phyloP scores from a whole-genome alignment of 2,329 filamentous ascomycete genomes.

The Gremmenia infestans region DNA sequence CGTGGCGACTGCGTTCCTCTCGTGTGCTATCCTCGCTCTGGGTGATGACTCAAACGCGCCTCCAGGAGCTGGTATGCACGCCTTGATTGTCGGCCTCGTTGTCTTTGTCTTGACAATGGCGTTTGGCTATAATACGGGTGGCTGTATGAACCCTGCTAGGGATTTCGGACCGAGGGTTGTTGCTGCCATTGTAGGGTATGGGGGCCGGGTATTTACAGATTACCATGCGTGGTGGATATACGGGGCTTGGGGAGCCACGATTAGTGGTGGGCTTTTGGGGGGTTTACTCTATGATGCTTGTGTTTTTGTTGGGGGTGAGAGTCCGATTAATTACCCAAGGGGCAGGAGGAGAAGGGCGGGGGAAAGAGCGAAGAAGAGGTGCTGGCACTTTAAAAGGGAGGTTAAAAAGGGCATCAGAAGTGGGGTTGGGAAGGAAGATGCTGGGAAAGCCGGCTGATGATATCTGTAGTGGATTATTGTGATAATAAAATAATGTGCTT shows the following conservation, averaged over 20 bases:
- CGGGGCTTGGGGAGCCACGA: constrained; percentile 35
- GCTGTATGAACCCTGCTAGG: constrained; percentile 41
- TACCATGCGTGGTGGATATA: constrained; percentile 39
- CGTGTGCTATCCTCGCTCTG: constrained; percentile 37
- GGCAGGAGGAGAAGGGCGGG: background rate
- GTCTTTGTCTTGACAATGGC: constrained; percentile 30
- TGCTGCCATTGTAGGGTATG: constrained; percentile 39
- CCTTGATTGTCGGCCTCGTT: constrained; percentile 41
- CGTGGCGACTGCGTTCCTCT: constrained; percentile 36
- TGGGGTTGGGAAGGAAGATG: background rate
- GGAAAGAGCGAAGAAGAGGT: background rate
- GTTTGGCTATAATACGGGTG: constrained; percentile 41
- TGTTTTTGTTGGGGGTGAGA: constrained; percentile 1
- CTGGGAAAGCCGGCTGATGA: background rate
- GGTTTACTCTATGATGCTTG: constrained; percentile 28
- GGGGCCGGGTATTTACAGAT: constrained; percentile 35
- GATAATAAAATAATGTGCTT: background rate
- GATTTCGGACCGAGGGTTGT: constrained; percentile 44
- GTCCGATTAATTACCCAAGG: background rate
- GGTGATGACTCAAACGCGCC: constrained; percentile 40
- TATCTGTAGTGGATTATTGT: background rate
- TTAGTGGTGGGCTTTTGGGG: constrained; percentile 35
- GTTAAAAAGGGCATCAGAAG: background rate
- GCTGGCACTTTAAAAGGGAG: background rate
- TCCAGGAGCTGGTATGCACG: constrained; percentile 43